Base-by-base conservation (phyloP, 2,329 filamentous ascomycete species). In the Fragosphaeria purpurea region DNA sequence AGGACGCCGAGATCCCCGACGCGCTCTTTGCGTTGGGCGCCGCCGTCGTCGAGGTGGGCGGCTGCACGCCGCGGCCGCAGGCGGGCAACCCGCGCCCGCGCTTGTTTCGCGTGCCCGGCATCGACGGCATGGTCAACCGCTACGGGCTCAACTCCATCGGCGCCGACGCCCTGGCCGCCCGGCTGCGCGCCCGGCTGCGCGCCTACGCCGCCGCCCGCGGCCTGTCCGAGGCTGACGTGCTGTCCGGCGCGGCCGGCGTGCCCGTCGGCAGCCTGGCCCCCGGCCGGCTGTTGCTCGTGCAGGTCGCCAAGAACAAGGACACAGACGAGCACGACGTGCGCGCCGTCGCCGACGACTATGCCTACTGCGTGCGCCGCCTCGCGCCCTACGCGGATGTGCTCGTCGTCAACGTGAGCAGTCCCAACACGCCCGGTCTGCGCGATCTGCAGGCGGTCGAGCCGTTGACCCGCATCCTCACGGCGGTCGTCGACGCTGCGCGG, bases 381-480 rank as follows among this genome's bases (percentile, higher is more conserved):
- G 93, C 85, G 4, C 84, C 77, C 47, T 98, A 95, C 63, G 89
- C 93, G 9, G 93, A 98, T 61, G 85, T 98, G 38, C 71, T 98
- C n/a, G 91, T 97, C 7, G 93, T 98, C 62, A 98, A 98, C 61
- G 93, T 98, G 46, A 95, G 89, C 62, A 94, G 87, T 59, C 93
- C 93, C 31, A 98, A 98, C 69, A 97, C 91, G 0, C 91, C 91
- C 0, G 91, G 93, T 0, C 76, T 97, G 46, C 81, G 93, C 31
- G 85, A 88, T 50, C 73, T 98, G 39, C 93, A 98, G 68, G 86
- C 86, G 3, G 79, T 83, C 0, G 88, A 86, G 57, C 91, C 90
- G 1, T 70, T 98, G 51, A 91, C 88, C 2, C 73, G 79, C 41
- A 84, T 98, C 44, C 71, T 98, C 41, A 79, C 75, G 8, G 86